A percentile compares a stretch with the other conserved stretches of the same genome.
Evolutionary conservation across 1,284 basidiomycete species (phyloP).

Genomic region (Cystobasidium pallidum): DNA sequence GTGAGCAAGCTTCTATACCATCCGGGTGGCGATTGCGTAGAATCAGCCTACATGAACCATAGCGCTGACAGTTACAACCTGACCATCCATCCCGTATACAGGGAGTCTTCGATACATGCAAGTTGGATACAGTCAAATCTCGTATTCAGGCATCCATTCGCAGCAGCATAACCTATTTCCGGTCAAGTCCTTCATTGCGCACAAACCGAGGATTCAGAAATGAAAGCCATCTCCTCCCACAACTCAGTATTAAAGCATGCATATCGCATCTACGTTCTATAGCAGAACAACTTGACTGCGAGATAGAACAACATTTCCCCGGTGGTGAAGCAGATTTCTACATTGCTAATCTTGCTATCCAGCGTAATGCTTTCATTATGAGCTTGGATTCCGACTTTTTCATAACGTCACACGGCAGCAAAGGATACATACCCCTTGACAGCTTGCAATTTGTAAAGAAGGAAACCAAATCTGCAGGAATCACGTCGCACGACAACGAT

Average conservation of each 20-base stretch:
- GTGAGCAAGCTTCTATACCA: constrained; percentile 4
- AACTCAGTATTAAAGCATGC: constrained; percentile 19
- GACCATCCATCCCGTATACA: no score
- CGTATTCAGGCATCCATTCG: constrained; percentile 21
- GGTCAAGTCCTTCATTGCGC: constrained; percentile 24
- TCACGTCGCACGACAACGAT: background rate
- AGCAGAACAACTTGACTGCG: background rate
- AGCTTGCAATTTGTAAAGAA: constrained; percentile 22
- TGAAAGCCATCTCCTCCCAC: constrained; percentile 21
- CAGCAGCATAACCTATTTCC: constrained; percentile 30
- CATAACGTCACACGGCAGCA: constrained; percentile 30
- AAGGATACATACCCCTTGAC: constrained; percentile 42
- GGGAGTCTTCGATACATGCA: constrained; percentile 29
- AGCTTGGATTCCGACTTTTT: constrained; percentile 41
- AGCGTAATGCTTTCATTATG: constrained; percentile 33
- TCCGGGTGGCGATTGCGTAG: background rate
- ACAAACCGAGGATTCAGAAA: constrained; percentile 20
- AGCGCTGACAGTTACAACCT: no score
- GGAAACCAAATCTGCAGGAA: background rate
- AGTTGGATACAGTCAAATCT: constrained; percentile 33
- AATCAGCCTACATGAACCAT: no score
- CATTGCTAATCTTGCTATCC: constrained; percentile 41
- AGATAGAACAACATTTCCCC: constrained; percentile 28
- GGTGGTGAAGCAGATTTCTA: constrained; percentile 31
- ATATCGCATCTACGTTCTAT: constrained; percentile 8